Evolutionary conservation across 2,329 filamentous ascomycete species (phyloP), one percentile per base, ranked within the genome.

Genomic region (Fonsecaea monophora): DNA sequence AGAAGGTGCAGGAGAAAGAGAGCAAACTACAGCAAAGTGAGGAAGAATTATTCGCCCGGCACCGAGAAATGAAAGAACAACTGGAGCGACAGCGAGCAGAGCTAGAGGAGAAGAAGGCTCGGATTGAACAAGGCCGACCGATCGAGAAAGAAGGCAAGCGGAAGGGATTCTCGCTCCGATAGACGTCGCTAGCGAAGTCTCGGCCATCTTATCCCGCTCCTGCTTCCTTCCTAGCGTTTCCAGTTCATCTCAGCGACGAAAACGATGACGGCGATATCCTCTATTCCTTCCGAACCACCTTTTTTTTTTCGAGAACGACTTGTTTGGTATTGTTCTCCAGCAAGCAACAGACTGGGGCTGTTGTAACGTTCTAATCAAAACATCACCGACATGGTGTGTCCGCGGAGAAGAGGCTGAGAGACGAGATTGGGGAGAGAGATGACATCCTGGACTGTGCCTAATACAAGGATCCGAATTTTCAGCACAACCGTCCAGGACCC

Each of bases 31-130:
- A 96, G 85, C 95, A 98, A 84, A 97, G 93, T 86, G 95, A 99
- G 82, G 95, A 99, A 81, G 95, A 99, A 86, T 85, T 99, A 66
- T 98, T 98, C 78, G 94, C 95, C 73, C 91, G 95, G 75, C 95
- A 99, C 85, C 90, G 94, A 79, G 95, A 99, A 85, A 99, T 99
- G 95, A 99, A 98, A 87, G 95, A 99, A 79, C 94, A 98, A 82
- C 88, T 99, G 76, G 95, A 99, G 77, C 90, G 94, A 78, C 94
- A 98, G 85, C 90, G 94, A 79, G 82, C 88, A 80, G 95, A 99
- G 81, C 88, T 99, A 78, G 95, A 99, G 80, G 95, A 99, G 84
- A 99, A 98, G 92, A 99, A 99, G 86, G 82, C 87, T 73, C 90
- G 95, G 76, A 86, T 99, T 83, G 95, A 99, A 82, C 97, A 91